Evolutionary conservation across 768 basidiomycete genomes (phyloP).

Genomic region (Peribolospora baueri): DNA sequence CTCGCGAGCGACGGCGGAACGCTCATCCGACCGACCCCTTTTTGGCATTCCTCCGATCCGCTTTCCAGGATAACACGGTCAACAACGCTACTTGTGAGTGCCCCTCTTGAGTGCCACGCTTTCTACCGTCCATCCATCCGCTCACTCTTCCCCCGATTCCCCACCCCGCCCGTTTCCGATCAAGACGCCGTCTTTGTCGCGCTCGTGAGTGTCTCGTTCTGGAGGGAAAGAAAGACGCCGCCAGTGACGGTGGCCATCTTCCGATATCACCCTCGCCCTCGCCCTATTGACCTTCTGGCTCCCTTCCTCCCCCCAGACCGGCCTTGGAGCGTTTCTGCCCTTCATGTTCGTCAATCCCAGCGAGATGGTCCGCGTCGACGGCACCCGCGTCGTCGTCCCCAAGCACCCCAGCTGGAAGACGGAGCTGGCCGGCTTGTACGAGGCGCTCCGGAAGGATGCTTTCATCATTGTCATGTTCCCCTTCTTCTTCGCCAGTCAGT

Average conservation of each 20-base stretch:
- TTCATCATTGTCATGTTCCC: slow-evolving; percentile 47
- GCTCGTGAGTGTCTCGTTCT: slow-evolving; percentile 21
- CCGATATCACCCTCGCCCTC: too few species aligned
- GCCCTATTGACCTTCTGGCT: too few species aligned
- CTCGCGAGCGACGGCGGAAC: too few species aligned
- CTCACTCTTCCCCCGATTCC: too few species aligned
- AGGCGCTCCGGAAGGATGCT: slow-evolving; percentile 44
- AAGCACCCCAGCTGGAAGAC: slow-evolving; percentile 31
- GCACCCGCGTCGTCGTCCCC: slow-evolving; percentile 2
- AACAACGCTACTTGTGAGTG: slow-evolving; percentile 5
- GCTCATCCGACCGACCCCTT: not conserved
- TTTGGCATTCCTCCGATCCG: not conserved
- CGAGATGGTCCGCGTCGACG: slow-evolving; percentile 37
- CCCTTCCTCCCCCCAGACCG: not conserved
- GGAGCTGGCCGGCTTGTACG: slow-evolving; percentile 44
- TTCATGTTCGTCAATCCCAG: slow-evolving; percentile 45
- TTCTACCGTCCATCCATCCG: too few species aligned
- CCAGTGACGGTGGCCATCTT: too few species aligned
- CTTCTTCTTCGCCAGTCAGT: slow-evolving; percentile 39
- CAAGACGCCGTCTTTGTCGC: slow-evolving; percentile 46
- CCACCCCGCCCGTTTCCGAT: too few species aligned
- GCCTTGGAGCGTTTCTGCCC: not conserved
- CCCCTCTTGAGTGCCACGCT: too few species aligned
- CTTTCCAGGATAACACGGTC: slow-evolving; percentile 7
- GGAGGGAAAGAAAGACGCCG: too few species aligned